Evolutionary conservation across 2,329 filamentous ascomycete species (phyloP).

Genomic region (Beauveria asiatica): DNA sequence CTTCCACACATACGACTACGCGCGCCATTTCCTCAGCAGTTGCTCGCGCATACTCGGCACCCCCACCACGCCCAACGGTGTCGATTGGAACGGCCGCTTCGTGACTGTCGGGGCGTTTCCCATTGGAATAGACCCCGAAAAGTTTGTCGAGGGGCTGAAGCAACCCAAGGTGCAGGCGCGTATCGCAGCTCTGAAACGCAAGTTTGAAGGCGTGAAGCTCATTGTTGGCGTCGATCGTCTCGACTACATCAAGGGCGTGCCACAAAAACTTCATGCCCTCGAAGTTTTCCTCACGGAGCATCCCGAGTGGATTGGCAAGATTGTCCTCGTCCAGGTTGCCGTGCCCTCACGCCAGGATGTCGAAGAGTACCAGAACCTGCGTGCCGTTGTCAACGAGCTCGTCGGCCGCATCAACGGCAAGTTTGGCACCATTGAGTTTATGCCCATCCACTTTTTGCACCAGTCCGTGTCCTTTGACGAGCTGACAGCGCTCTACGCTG

Average conservation of each 20-base stretch:
- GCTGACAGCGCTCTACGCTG: conserved; percentile 84
- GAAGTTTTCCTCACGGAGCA: conserved; percentile 96
- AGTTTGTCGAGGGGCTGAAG: conserved; percentile 83
- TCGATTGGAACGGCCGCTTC: conserved; percentile 81
- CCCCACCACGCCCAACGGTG: conserved; percentile 81
- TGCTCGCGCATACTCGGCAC: conserved; percentile 84
- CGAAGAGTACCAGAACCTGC: conserved; percentile 94
- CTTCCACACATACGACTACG: conserved; percentile 98
- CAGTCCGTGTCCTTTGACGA: conserved; percentile 94
- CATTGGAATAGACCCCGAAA: conserved; percentile 95
- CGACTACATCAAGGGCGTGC: conserved; percentile 98
- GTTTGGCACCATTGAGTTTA: conserved; percentile 95
- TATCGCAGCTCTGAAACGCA: conserved; percentile 74
- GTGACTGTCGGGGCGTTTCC: conserved; percentile 93
- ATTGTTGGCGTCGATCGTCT: conserved; percentile 95
- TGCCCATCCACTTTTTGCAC: conserved; percentile 98
- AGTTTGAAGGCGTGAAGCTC: conserved; percentile 92
- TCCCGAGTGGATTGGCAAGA: conserved; percentile 96
- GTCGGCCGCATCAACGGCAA: conserved; percentile 95
- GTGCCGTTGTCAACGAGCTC: conserved; percentile 91
- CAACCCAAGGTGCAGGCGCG: conserved; percentile 80
- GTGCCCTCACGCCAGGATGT: conserved; percentile 93
- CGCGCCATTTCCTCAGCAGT: conserved; percentile 92
- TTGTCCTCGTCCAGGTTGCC: conserved; percentile 91
- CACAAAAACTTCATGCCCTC: conserved; percentile 91